Conservation (phyloP, 352 stramenopile species). For the Phytophthora hibernalis region DNA sequence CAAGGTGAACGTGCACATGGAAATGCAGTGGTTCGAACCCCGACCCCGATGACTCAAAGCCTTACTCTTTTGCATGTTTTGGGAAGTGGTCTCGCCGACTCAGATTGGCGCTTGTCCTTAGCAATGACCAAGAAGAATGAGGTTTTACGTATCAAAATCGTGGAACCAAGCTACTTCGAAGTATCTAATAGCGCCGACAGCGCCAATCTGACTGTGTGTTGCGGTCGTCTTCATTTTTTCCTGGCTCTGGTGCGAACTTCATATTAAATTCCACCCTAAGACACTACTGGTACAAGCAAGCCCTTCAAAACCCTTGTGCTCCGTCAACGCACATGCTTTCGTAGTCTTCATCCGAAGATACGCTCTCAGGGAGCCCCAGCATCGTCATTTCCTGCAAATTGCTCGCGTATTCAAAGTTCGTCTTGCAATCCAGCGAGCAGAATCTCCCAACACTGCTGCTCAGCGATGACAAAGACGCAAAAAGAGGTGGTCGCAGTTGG, state of each 20-base stretch:
- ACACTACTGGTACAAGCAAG: neutral
- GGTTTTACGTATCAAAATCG: too few relatives aligned
- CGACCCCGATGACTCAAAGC: neutral
- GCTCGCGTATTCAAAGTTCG: constrained; percentile 40
- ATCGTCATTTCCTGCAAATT: constrained; percentile 38
- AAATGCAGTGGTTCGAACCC: too few relatives aligned
- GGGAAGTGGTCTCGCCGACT: too few relatives aligned
- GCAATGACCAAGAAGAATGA: too few relatives aligned
- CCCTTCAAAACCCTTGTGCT: neutral
- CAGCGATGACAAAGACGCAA: constrained; percentile 26
- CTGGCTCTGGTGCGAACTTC: too few relatives aligned
- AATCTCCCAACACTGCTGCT: constrained; percentile 20
- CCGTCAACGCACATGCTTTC: neutral
- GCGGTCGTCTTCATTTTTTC: too few relatives aligned
- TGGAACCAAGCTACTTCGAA: too few relatives aligned
- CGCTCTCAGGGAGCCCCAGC: neutral
- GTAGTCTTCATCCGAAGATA: neutral
- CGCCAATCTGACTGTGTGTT: too few relatives aligned
- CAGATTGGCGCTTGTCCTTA: too few relatives aligned
- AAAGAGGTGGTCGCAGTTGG: constrained; percentile 35
- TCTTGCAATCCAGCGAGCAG: constrained; percentile 60
- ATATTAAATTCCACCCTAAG: too few relatives aligned
- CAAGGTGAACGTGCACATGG: neutral
- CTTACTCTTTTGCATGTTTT: too few relatives aligned
- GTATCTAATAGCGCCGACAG: too few relatives aligned